Evolutionary conservation across 176 grass and related monocot species (phyloP), one percentile per base, ranked within the genome.

Genomic region (Oryza punctata): DNA sequence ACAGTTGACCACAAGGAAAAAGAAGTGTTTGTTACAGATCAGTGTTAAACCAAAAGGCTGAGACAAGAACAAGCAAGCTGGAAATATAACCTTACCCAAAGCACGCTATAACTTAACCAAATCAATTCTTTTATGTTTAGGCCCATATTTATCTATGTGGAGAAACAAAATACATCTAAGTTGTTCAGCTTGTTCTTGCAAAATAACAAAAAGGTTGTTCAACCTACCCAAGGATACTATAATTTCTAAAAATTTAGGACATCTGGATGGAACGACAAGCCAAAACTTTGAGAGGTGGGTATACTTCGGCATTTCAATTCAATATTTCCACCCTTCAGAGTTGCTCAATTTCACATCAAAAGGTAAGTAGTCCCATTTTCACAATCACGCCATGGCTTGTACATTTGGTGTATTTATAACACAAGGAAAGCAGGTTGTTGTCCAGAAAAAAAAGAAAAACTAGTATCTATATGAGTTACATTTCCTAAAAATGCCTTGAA

Each of bases 151-250:
- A 74, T 88, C 13, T 60, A 67, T 35, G 41, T 13, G 30, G 41
- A 15, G 19, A 69, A 24, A 44, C 32, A 84, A 41, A 41, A 75
- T 64, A 38, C 9, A 76, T 65, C 44, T 57, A 26, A 69, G 24
- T 32, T 83, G n/a, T 83, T 75, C 37, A 76, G 5, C n/a, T 3
- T 40, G 41, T 70, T 69, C 26, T 61, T 63, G 7, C 47, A 80
- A 69, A 15, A n/a, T n/a, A n/a, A n/a, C n/a, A 67, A 40, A 26
- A 30, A 85, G 32, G 32, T n/a, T 85, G 72, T 67, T 78, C 44
- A 81, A 63, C 72, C 72, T n/a, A 77, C 26, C 23, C 24, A 76
- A 15, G n/a, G 50, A 76, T 57, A 80, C 49, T 16, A 63, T 1
- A 63, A 57, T 57, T 57, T 57, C 52, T 16, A 71, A 29, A 76